Conservation (phyloP, 1,139 yeast species). For the Pichia sp. region DNA sequence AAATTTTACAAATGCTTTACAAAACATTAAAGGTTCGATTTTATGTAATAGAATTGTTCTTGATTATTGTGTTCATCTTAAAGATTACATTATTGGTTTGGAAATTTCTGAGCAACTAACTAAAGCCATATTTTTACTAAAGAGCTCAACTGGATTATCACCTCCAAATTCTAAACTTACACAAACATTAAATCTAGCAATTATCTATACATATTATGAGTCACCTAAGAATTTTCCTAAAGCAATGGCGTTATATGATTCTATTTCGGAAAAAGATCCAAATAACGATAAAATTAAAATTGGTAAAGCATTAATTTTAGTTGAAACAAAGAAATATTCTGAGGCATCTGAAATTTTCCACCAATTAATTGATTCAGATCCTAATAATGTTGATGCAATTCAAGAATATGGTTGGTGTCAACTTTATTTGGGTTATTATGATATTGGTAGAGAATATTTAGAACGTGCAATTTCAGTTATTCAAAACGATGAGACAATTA, state of each 20-base stretch:
- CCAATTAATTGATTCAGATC: conserved; percentile 34
- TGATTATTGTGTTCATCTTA: conserved; percentile 50
- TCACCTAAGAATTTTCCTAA: conserved; percentile 80
- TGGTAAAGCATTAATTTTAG: conserved; percentile 74
- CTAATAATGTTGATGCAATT: conserved; percentile 54
- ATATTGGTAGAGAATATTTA: conserved; percentile 47
- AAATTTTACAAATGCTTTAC: conserved; percentile 49
- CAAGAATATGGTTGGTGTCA: conserved; percentile 79
- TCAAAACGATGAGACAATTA: conserved; percentile 4
- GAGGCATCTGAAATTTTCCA: conserved; percentile 54
- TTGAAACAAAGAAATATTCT: conserved; percentile 54
- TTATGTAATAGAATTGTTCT: conserved; percentile 62
- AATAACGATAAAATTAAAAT: conserved; percentile 51
- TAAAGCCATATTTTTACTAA: conserved; percentile 44
- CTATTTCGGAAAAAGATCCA: conserved; percentile 47
- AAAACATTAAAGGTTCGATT: conserved; percentile 42
- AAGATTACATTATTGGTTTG: conserved; percentile 61
- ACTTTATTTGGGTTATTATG: conserved; percentile 45
- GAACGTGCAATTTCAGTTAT: conserved; percentile 10
- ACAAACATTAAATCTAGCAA: conserved; percentile 62
- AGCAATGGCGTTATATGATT: conserved; percentile 68
- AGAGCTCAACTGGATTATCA: conserved; percentile 40
- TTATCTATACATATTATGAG: conserved; percentile 74
- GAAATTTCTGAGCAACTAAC: conserved; percentile 60
- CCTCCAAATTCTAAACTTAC: conserved; percentile 52